Evolutionary conservation across 1,139 yeast species (phyloP).

Genomic region (Protomyces lactucae-debilis): DNA sequence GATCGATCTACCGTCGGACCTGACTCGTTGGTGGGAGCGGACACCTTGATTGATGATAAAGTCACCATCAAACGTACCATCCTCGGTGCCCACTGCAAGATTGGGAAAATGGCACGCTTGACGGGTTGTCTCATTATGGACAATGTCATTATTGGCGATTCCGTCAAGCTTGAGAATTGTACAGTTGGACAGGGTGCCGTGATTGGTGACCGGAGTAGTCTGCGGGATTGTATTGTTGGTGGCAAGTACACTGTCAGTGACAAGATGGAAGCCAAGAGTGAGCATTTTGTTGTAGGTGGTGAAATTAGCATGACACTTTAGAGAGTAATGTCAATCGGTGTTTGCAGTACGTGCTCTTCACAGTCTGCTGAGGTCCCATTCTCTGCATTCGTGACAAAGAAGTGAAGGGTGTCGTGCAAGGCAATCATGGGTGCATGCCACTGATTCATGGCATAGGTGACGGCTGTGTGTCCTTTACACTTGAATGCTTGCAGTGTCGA

Average conservation of each 20-base stretch:
- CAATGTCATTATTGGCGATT: slow-evolving; percentile 65
- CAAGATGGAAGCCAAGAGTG: slow-evolving; percentile 20
- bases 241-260: slow-evolving; percentile 27
- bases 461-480: slow-evolving; percentile 78
- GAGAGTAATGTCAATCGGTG: not conserved
- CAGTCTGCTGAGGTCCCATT: slow-evolving; percentile 65
- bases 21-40: slow-evolving; percentile 69
- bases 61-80: slow-evolving; percentile 82
- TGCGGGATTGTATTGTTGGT: slow-evolving; percentile 30
- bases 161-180: slow-evolving; percentile 72
- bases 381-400: slow-evolving; percentile 80
- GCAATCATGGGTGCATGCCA: slow-evolving; percentile 98
- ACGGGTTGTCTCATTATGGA: slow-evolving; percentile 80
- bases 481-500: slow-evolving; percentile 58
- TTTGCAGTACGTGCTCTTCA: slow-evolving; percentile 1
- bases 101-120: slow-evolving; percentile 82
- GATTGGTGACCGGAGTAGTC: slow-evolving; percentile 41
- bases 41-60: slow-evolving; percentile 61
- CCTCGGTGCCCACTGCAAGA: slow-evolving; percentile 66
- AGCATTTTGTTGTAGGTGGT: slow-evolving; percentile 8
- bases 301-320: slow-evolving; percentile 19
- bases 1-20: slow-evolving; percentile 76
- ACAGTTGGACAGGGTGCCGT: slow-evolving; percentile 67
- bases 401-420: slow-evolving; percentile 42
- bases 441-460: slow-evolving; percentile 70